phyloP scores from a whole-genome alignment of 495 filamentous ascomycete species.

The Xylaria cubensis region DNA sequence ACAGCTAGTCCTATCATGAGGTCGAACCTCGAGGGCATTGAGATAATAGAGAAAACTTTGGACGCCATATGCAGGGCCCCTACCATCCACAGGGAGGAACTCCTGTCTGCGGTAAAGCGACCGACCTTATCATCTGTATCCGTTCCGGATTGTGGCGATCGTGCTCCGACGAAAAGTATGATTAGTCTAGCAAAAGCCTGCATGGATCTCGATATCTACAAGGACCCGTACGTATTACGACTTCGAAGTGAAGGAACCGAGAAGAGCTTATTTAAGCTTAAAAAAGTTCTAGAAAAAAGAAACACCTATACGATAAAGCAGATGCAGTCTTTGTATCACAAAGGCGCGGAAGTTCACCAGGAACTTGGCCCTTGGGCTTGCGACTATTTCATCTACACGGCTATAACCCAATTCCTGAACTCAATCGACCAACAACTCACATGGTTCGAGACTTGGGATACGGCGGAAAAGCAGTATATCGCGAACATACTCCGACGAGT shows the following conservation, averaged over 20 bases:
- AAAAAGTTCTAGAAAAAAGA: slow-evolving; percentile 53
- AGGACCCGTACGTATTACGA: slow-evolving; percentile 74
- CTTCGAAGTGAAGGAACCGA: slow-evolving; percentile 49
- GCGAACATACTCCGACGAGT: slow-evolving; percentile 56
- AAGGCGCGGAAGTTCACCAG: slow-evolving; percentile 56
- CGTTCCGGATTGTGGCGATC: slow-evolving; percentile 44
- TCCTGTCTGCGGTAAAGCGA: slow-evolving; percentile 70
- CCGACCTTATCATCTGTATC: slow-evolving; percentile 64
- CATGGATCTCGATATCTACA: slow-evolving; percentile 60
- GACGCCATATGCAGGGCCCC: slow-evolving; percentile 77
- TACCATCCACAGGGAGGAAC: slow-evolving; percentile 70
- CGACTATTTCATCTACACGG: slow-evolving; percentile 71
- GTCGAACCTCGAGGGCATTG: slow-evolving; percentile 57
- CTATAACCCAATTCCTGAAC: slow-evolving; percentile 56
- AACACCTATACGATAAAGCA: slow-evolving; percentile 71
- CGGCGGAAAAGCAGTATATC: slow-evolving; percentile 67
- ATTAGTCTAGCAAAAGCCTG: slow-evolving; percentile 47
- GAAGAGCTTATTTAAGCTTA: slow-evolving; percentile 46
- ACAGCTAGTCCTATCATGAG: slow-evolving; percentile 83
- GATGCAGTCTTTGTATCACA: slow-evolving; percentile 63
- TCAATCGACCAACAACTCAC: slow-evolving; percentile 40
- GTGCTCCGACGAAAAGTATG: slow-evolving; percentile 38
- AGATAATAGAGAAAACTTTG: slow-evolving; percentile 74
- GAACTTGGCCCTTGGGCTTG: slow-evolving; percentile 79
- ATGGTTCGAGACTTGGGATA: slow-evolving; percentile 48